phyloP scores from a whole-genome alignment of 495 filamentous ascomycete species.

The Annulohypoxylon moriforme region DNA sequence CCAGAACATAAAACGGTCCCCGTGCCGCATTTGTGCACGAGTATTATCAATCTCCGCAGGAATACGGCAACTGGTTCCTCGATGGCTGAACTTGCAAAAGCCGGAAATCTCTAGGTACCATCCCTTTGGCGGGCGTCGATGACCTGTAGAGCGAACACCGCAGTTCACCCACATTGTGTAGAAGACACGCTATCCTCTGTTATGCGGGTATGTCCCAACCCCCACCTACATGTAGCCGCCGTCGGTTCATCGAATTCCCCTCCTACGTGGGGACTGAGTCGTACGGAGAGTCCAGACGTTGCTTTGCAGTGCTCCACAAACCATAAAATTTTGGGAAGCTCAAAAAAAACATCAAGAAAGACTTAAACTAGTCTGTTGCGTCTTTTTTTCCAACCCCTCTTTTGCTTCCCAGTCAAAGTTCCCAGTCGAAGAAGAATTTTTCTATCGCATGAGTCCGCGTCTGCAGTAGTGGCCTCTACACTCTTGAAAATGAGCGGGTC shows the following conservation, averaged over 20 bases:
- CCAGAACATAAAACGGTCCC: constrained; percentile 20
- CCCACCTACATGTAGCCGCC: constrained; percentile 30
- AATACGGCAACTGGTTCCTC: constrained; percentile 29
- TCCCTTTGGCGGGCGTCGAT: not conserved
- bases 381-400: constrained; percentile 35
- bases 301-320: constrained; percentile 33
- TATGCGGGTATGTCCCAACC: constrained; percentile 19
- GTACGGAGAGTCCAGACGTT: constrained; percentile 23
- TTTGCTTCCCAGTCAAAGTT: constrained; percentile 24
- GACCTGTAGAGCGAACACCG: constrained; percentile 22
- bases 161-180: constrained; percentile 2
- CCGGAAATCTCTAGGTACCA: constrained; percentile 1
- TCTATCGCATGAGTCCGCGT: constrained; percentile 36
- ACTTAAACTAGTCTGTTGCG: constrained; percentile 12
- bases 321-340: constrained; percentile 28
- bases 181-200: constrained; percentile 12
- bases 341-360: constrained; percentile 6
- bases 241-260: constrained; percentile 29
- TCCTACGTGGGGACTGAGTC: constrained; percentile 16
- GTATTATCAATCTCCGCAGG: constrained; percentile 30
- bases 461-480: constrained; percentile 33
- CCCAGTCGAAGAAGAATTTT: constrained; percentile 23
- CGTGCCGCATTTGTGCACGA: constrained; percentile 19
- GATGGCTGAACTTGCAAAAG: constrained; percentile 13
- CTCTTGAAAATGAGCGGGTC: constrained; percentile 28